Evolutionary conservation across 192 early-diverging fungal genomes (phyloP), one percentile per base, ranked within the genome.

Genomic region (Coemansia sp.): DNA sequence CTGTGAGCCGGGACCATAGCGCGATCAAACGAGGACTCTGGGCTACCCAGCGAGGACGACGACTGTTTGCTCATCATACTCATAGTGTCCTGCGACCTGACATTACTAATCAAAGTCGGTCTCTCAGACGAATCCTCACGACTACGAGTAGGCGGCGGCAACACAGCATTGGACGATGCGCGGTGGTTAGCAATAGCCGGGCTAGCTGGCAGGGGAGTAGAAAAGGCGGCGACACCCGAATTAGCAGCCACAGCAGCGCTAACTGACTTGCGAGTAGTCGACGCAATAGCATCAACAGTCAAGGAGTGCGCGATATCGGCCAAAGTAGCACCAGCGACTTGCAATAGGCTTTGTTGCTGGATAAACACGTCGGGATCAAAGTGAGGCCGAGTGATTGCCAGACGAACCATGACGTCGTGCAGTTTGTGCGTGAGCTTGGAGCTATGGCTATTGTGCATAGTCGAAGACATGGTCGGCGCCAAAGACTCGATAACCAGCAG

Each of bases 331-430:
- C 52, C 69, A 37, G 42, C 65, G 43, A 33, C 58, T 46, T 73
- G 74, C 53, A 75, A 33, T 28, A 72, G 55, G 43, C 67, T 66
- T 64, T 75, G 80, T 72, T 82, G 80, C 73, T 75, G 72, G 61
- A 78, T 78, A 42, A 77, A 77, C 59, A 83, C 69, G n/a, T 83
- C 80, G 6, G 80, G 80, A 13, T 83, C 80, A 69, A 83, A 83
- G 67, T 83, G 66, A 59, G 80, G 80, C 3, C 80, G 76, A n/a
- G 73, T 72, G n/a, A 83, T 75, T 5, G 73, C 80, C 63, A 83
- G 57, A 0, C 80, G 75, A 53, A 78, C 73, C 80, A 83, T 75
- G 67, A 83, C 67, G 28, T 74, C 76, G 70, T 78, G 76, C 67
- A 83, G 69, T 64, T 77, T 77, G 76, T 83, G 80, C 23, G 73